Evolutionary conservation across 2,329 filamentous ascomycete species (phyloP), one percentile per base, ranked within the genome.

Genomic region (Canariomyces notabilis): DNA sequence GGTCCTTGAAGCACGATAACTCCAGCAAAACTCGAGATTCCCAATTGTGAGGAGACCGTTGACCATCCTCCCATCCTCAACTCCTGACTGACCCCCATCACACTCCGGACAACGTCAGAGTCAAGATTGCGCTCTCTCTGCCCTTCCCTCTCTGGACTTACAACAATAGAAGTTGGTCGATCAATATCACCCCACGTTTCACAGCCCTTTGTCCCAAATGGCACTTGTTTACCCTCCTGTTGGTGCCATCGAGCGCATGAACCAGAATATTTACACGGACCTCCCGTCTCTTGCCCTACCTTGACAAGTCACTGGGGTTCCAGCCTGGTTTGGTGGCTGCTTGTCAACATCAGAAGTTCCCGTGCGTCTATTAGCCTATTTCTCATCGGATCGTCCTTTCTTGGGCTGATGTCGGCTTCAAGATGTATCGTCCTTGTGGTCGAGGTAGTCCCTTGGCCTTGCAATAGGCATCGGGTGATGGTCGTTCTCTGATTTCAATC

Each of bases 201-300:
- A 51, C 33, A 16, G 21, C 32, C 21, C 5, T 20, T 37, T 31
- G 33, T 42, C 40, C 36, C 48, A 15, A 22, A n/a, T 18, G 23
- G 15, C 34, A 33, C 14, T 26, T 37, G 45, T 38, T 40, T 48
- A 18, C 32, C 36, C 8, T 11, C 26, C 26, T 12, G 26, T 29
- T 12, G 26, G 26, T 29, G 4, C 37, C n/a, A 39, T 26, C 41
- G 16, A 12, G 23, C 44, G 51, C 53, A 54, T 54, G 46, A 51
- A 49, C 11, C 42, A 42, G 22, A 19, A 47, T 47, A 51, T 51
- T 56, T 51, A 49, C 49, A 45, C 49, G 47, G 44, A 31, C 42
- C 35, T 37, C 31, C 49, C 43, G 33, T 39, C 36, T 37, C 26
- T 18, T 47, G 35, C 37, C 40, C 42, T 23, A 14, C 31, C 31